Evolutionary conservation across 1,139 yeast species (phyloP).

Genomic region (Hemisphaericaspora xylofermentans): DNA sequence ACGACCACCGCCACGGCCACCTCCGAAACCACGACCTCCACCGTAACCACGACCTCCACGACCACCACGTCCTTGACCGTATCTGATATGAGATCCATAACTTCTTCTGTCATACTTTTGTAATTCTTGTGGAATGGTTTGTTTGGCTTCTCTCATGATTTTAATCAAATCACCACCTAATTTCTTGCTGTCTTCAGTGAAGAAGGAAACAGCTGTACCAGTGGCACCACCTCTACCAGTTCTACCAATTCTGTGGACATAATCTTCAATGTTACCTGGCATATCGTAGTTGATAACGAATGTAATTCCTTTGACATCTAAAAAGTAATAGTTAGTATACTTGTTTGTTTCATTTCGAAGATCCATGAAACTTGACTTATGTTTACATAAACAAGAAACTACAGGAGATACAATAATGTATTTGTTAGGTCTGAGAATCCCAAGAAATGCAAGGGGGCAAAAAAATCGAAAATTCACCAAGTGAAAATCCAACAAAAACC

Average conservation of each 20-base stretch:
- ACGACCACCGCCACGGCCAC: constrained; percentile 28
- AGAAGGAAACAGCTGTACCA: constrained; percentile 94
- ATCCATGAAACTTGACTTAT: neutral
- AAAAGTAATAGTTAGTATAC: constrained; percentile 31
- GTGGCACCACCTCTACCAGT: constrained; percentile 98
- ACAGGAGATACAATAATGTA: constrained; percentile 8
- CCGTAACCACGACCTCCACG: constrained; percentile 53
- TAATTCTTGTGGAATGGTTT: constrained; percentile 71
- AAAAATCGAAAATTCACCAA: neutral
- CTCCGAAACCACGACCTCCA: constrained; percentile 30
- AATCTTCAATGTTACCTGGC: constrained; percentile 98
- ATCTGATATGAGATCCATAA: constrained; percentile 56
- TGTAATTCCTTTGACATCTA: constrained; percentile 96
- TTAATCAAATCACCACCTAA: constrained; percentile 89
- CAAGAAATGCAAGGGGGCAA: neutral
- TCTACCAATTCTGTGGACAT: constrained; percentile 95
- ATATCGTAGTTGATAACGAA: constrained; percentile 92
- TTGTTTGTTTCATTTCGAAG: neutral
- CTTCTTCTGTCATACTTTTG: constrained; percentile 55
- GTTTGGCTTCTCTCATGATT: constrained; percentile 94
- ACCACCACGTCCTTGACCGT: constrained; percentile 55
- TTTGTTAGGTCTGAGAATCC: neutral
- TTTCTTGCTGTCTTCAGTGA: constrained; percentile 83
- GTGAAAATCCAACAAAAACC: neutral
- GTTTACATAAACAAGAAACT: constrained; percentile 6